Evolutionary conservation across 768 basidiomycete genomes (phyloP).

Genomic region (Termitomyces sp.): DNA sequence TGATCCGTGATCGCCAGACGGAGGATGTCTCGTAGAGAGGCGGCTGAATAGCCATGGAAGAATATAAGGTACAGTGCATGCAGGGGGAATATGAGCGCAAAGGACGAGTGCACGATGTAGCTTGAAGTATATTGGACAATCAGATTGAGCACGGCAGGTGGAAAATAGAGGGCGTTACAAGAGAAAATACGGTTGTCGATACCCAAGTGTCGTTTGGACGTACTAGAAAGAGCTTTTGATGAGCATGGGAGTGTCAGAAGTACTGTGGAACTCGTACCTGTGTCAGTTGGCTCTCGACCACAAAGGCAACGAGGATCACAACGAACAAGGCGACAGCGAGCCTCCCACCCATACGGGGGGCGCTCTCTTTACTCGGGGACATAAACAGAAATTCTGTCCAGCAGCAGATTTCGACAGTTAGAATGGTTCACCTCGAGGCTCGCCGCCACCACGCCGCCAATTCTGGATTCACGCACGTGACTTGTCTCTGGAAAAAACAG

Average conservation of each 20-base stretch:
- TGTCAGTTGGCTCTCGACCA: slow-evolving; percentile 68
- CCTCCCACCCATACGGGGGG: slow-evolving; percentile 40
- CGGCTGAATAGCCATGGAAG: slow-evolving; percentile 42
- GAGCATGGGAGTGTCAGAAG: not conserved
- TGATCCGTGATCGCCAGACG: slow-evolving; percentile 42
- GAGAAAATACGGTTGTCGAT: slow-evolving; percentile 84
- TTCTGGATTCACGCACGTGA: slow-evolving; percentile 6
- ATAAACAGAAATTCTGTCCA: slow-evolving; percentile 15
- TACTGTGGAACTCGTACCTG: slow-evolving; percentile 46
- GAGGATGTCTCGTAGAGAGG: slow-evolving; percentile 49
- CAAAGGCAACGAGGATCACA: slow-evolving; percentile 63
- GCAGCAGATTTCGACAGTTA: not conserved
- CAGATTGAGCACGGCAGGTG: not conserved
- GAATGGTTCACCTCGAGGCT: no score
- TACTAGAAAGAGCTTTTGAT: slow-evolving; percentile 41
- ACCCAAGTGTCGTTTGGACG: slow-evolving; percentile 71
- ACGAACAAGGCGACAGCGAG: slow-evolving; percentile 53
- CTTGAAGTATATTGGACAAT: slow-evolving; percentile 30
- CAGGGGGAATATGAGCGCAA: slow-evolving; percentile 74
- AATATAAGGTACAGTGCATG: slow-evolving; percentile 66
- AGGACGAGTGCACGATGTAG: slow-evolving; percentile 82
- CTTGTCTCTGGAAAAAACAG: not conserved
- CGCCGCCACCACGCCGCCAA: not conserved
- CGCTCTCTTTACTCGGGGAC: slow-evolving; percentile 18
- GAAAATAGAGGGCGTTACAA: slow-evolving; percentile 51